phyloP scores from a whole-genome alignment of 1,284 basidiomycete species.

The Moniliophthora roreri region DNA sequence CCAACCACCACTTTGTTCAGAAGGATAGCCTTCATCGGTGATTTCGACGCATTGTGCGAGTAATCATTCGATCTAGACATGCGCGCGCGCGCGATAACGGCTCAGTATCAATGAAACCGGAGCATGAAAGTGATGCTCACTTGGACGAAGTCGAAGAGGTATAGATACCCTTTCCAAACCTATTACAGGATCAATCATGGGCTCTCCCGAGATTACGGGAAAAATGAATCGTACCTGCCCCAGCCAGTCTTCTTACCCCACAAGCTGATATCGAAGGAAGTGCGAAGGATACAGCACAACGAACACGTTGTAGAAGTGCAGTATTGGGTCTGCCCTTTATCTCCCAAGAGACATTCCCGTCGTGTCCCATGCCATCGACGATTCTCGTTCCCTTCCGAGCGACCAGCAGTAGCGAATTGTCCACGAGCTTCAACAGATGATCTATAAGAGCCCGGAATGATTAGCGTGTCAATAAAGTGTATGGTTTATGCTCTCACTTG shows the following conservation, averaged over 20 bases:
- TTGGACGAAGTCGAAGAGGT: constrained; percentile 63
- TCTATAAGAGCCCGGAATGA: constrained; percentile 26
- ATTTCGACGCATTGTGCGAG: constrained; percentile 51
- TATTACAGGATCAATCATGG: constrained; percentile 18
- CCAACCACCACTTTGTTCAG: constrained; percentile 71
- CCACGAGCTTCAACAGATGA: constrained; percentile 54
- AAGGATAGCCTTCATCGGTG: constrained; percentile 56
- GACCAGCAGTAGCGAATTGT: constrained; percentile 48
- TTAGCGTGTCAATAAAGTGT: neutral
- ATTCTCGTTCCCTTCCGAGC: constrained; percentile 62
- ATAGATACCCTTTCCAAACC: constrained; percentile 63
- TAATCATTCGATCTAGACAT: constrained; percentile 58
- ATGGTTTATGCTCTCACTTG: constrained; percentile 36
- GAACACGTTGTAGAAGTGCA: constrained; percentile 56
- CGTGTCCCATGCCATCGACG: constrained; percentile 59
- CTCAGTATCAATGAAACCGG: neutral
- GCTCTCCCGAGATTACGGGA: constrained; percentile 10
- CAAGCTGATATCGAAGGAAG: constrained; percentile 58
- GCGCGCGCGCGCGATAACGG: neutral
- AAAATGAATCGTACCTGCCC: constrained; percentile 53
- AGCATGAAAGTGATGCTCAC: constrained; percentile 28
- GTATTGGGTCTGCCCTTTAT: constrained; percentile 52
- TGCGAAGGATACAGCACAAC: constrained; percentile 56
- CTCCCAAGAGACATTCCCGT: constrained; percentile 57
- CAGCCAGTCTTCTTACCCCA: constrained; percentile 67